Evolutionary conservation across 2,329 filamentous ascomycete species (phyloP), one percentile per base, ranked within the genome.

Genomic region (Neonectria magnoliae): DNA sequence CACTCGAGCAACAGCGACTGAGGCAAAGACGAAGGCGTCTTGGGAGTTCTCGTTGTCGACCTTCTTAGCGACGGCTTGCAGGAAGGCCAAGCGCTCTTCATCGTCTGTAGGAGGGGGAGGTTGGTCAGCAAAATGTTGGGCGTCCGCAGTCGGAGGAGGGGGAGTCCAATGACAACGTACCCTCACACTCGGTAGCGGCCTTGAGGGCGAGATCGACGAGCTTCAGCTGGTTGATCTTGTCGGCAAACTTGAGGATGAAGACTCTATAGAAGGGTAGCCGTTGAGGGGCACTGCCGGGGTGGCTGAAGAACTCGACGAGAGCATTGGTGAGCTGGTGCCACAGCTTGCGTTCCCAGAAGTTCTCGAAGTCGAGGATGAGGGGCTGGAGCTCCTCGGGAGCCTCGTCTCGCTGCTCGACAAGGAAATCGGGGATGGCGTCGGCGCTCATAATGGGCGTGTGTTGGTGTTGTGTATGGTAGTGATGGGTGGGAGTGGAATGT

Each of bases 141-240:
- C 9, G n/a, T 50, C 27, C 47, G 29, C 16, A n/a, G 27, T 36
- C 59, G 60, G 62, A 64, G 60, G 38, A 61, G 36, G 25, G 20
- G 16, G 41, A 10, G 14, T 13, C 9, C 25, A 25, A n/a, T 20
- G 31, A n/a, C 44, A 13, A 52, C 80, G 56, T 79, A 95, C 93
- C 90, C 84, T 87, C 86, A 81, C 92, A 97, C 83, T 97, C 91
- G 75, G 91, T 89, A 57, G 94, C 93, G 50, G 96, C 93, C 81
- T 92, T 93, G 77, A 98, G 83, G 16, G 94, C 96, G 71, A 99
- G 84, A 71, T 93, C 91, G 71, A 99, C 96, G 72, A 98, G 91
- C 87, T 98, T 98, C 68, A 99, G 86, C 84, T 98, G 95, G 83
- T 98, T 99, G 86, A 99, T 98, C 87, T 97, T 98, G 79, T 97